These are phyloP conservation scores for Fusarium virguliforme DNA, from an alignment of 2,329 filamentous ascomycete species.

Conservation along the genomic window DNA sequence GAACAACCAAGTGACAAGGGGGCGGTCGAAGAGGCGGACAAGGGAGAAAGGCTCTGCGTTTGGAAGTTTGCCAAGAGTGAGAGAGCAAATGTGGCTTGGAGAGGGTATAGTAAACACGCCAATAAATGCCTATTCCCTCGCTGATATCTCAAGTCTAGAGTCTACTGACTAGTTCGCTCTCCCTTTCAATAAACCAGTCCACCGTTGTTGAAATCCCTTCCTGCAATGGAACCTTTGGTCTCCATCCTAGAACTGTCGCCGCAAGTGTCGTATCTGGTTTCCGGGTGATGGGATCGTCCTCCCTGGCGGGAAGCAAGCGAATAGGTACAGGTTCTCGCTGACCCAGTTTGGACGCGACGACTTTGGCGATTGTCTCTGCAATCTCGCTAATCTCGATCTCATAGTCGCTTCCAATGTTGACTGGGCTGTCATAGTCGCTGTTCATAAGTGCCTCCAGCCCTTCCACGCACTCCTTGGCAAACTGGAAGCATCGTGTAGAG, in stretches of 20 bases:
- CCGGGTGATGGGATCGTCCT: slow-evolving; percentile 39
- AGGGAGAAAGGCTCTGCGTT: too few relatives aligned
- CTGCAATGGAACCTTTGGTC: slow-evolving; percentile 26
- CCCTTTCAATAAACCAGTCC: slow-evolving; percentile 41
- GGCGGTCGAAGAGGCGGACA: too few relatives aligned
- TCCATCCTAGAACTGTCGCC: slow-evolving; percentile 29
- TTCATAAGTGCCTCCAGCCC: slow-evolving; percentile 40
- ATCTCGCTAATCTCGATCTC: slow-evolving; percentile 40
- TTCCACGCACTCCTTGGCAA: slow-evolving; percentile 28
- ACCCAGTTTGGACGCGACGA: slow-evolving; percentile 34
- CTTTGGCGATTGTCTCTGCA: slow-evolving; percentile 31
- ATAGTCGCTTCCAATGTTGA: slow-evolving; percentile 42
- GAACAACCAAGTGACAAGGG: too few relatives aligned
- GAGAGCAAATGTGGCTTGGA: too few relatives aligned
- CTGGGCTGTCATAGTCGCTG: slow-evolving; percentile 33
- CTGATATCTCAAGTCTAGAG: slow-evolving; percentile 1
- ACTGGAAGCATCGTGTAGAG: slow-evolving; percentile 40
- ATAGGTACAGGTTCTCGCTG: slow-evolving; percentile 23
- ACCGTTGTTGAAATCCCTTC: slow-evolving; percentile 37
- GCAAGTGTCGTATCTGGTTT: slow-evolving; percentile 40
- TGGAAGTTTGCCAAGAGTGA: too few relatives aligned
- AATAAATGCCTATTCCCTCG: too few relatives aligned
- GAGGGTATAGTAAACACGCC: too few relatives aligned
- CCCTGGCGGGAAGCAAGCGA: slow-evolving; percentile 28
- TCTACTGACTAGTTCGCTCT: slow-evolving; percentile 28